Evolutionary conservation across 2,329 filamentous ascomycete genomes (phyloP).

Genomic region (Rhinocladiella mackenziei): DNA sequence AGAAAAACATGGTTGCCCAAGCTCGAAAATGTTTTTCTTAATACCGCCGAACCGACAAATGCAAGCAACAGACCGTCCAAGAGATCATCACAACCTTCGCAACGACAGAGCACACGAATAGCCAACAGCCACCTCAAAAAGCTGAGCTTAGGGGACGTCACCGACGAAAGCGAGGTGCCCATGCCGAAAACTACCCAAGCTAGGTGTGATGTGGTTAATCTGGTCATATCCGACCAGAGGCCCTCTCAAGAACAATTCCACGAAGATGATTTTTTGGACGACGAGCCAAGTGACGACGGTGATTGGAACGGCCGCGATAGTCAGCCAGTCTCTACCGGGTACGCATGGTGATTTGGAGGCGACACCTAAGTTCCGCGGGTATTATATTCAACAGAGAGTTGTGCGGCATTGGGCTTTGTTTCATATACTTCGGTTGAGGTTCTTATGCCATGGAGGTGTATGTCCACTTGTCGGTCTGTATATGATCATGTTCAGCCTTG

Average conservation of each 20-base stretch:
- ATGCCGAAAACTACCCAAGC: slow-evolving; percentile 41
- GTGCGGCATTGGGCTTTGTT: too few species aligned
- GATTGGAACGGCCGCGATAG: slow-evolving; percentile 55
- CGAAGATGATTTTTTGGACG: slow-evolving; percentile 59
- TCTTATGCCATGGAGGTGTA: not conserved
- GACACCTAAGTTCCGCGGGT: not conserved
- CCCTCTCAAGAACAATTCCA: slow-evolving; percentile 56
- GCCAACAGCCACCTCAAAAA: slow-evolving; percentile 21
- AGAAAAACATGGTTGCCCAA: slow-evolving; percentile 72
- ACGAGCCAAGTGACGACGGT: slow-evolving; percentile 53
- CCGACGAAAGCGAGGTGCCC: slow-evolving; percentile 15
- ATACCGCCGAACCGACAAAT: slow-evolving; percentile 11
- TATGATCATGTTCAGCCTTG: too few species aligned
- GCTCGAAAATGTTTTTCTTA: slow-evolving; percentile 52
- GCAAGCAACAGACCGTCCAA: not conserved
- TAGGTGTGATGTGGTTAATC: slow-evolving; percentile 55
- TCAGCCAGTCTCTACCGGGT: slow-evolving; percentile 7
- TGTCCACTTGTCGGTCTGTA: not conserved
- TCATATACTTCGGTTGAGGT: too few species aligned
- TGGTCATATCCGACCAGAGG: slow-evolving; percentile 60
- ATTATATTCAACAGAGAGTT: not conserved
- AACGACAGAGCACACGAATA: slow-evolving; percentile 41
- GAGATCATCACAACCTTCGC: slow-evolving; percentile 28
- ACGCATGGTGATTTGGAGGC: slow-evolving; percentile 17
- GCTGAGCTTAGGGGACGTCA: slow-evolving; percentile 7